Base-by-base conservation (phyloP, 192 early-diverging fungal genomes). In the Backusella psychrophila region DNA sequence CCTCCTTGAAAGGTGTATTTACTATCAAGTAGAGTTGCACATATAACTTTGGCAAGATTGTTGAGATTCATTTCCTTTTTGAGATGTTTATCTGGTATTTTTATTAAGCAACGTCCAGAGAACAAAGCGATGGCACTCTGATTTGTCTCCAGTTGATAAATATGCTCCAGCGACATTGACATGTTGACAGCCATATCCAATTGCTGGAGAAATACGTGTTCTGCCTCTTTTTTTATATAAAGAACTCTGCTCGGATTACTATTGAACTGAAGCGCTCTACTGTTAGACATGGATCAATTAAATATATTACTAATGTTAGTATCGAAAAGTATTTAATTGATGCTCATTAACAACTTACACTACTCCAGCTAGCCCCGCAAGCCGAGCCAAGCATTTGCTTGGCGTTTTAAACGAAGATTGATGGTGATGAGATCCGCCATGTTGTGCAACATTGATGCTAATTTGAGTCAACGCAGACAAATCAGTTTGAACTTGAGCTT, bases 261-360 rank as follows among this genome's bases (percentile, higher is more conserved):
- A n/a, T 69, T 66, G 19, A 75, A 78, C 52, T 81, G 80, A 26
- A 81, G 31, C 67, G 72, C 53, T 6, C 76, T 76, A 17, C 79
- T 81, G 42, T 59, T 59, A 39, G 66, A 17, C 42, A 15, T 17
- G 19, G 15, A 63, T 6, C 26, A 67, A 4, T 36, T 21, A 52
- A 7, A 56, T 56, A 7, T 3, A 39, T 36, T 41, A 65, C 15
- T 6, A 31, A 23, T 8, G 6, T 2, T 9, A 34, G 8, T 9
- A 26, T 12, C 2, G 23, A 11, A 26, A 14, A 4, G 2, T 59
- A 12, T 11, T 59, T 0, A 0, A 23, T 7, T 53, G 21, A 2
- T 44, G 6, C 19, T 17, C 46, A 19, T 38, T 2, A 41, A 65
- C 23, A 52, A 73, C 70, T 69, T 76, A 77, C 79, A 78, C 72